phyloP scores from a whole-genome alignment of 2,329 filamentous ascomycete species.

The Stromatinia cepivora region DNA sequence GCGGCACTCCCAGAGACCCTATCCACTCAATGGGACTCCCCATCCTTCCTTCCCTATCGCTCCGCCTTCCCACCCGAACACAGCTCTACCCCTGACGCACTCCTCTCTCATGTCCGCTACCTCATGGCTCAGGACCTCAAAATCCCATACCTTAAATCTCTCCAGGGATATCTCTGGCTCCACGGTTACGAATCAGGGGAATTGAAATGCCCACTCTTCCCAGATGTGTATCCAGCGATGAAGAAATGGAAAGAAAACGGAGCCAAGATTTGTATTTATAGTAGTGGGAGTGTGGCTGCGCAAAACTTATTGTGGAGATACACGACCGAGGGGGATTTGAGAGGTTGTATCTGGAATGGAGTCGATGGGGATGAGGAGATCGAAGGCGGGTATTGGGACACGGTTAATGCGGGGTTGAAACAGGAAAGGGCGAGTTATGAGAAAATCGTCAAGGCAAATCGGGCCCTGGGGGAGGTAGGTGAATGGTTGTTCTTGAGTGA shows the following conservation, averaged over 20 bases:
- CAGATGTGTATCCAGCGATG: slow-evolving; percentile 68
- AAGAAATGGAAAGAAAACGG: slow-evolving; percentile 56
- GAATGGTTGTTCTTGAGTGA: slow-evolving; percentile 80
- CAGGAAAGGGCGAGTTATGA: slow-evolving; percentile 65
- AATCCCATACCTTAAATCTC: slow-evolving; percentile 72
- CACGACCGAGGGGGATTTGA: slow-evolving; percentile 58
- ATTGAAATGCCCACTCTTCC: slow-evolving; percentile 71
- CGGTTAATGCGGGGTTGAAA: slow-evolving; percentile 77
- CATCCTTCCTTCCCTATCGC: slow-evolving; percentile 65
- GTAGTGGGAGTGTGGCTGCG: slow-evolving; percentile 75
- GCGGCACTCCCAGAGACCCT: slow-evolving; percentile 64
- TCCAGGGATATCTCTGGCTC: slow-evolving; percentile 79
- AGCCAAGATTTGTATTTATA: slow-evolving; percentile 65
- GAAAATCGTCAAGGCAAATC: slow-evolving; percentile 31
- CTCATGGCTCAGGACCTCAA: slow-evolving; percentile 74
- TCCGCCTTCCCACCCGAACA: slow-evolving; percentile 69
- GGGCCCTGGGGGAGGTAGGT: slow-evolving; percentile 47
- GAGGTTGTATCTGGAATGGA: slow-evolving; percentile 60
- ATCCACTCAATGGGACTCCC: slow-evolving; percentile 64
- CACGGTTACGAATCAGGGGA: slow-evolving; percentile 69
- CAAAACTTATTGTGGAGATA: slow-evolving; percentile 79
- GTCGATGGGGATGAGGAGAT: slow-evolving; percentile 81
- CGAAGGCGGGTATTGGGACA: slow-evolving; percentile 73
- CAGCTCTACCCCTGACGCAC: slow-evolving; percentile 56
- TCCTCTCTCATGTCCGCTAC: slow-evolving; percentile 68